phyloP scores from a whole-genome alignment of 164 flowering plant species.

The Chloranthus sessilifolius region DNA sequence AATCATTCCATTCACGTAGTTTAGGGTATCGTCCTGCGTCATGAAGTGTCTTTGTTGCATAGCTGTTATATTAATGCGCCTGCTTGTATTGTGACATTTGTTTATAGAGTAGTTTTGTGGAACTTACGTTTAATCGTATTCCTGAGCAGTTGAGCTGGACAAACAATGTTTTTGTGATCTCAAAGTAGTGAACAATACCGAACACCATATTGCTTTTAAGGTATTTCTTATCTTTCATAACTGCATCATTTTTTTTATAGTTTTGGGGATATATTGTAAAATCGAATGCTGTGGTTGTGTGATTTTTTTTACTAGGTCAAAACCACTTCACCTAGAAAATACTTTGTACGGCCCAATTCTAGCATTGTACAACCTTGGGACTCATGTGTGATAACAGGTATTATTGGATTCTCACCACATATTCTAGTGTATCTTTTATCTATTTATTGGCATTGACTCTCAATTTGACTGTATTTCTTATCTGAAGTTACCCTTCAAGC shows the following conservation, averaged over 20 bases:
- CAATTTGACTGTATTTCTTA: conserved; percentile 10
- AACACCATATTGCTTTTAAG: conserved; percentile 89
- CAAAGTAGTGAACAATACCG: conserved; percentile 73
- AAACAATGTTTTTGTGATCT: conserved; percentile 83
- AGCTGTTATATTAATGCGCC: no score
- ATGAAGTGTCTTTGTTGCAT: no score
- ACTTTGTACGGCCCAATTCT: conserved; percentile 88
- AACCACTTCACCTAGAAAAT: conserved; percentile 92
- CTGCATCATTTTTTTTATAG: neutral
- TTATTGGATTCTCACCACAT: neutral
- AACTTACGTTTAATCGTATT: conserved; percentile 6
- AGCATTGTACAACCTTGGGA: conserved; percentile 89
- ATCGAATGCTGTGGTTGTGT: neutral
- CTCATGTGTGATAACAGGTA: conserved; percentile 76
- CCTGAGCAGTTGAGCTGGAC: conserved; percentile 81
- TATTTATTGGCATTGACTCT: conserved; percentile 5
- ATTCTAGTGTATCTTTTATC: conserved; percentile 1
- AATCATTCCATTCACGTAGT: no score
- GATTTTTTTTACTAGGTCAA: conserved; percentile 49
- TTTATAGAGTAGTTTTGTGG: neutral
- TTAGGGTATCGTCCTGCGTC: no score
- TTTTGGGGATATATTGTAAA: neutral
- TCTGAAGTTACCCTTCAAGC: conserved; percentile 84
- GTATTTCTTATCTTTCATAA: conserved; percentile 31
- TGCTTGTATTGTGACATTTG: no score